Evolutionary conservation across 2,329 filamentous ascomycete species (phyloP).

Genomic region (Beauveria pseudobassiana): DNA sequence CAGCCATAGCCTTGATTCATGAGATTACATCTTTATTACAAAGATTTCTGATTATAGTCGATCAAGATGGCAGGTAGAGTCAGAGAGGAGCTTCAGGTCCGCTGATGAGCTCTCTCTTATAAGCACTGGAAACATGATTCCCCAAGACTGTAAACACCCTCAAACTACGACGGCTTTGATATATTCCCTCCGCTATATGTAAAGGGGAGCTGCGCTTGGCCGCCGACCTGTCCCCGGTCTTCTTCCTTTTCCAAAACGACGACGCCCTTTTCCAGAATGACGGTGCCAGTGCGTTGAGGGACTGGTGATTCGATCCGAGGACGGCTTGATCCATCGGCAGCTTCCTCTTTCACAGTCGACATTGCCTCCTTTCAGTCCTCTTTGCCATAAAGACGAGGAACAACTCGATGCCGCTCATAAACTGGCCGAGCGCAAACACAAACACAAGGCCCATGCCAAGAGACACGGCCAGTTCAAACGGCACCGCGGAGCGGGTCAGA

Average conservation of each 20-base stretch:
- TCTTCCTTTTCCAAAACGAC: background rate
- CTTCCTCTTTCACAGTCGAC: background rate
- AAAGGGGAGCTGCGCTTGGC: background rate
- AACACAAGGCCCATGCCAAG: constrained; percentile 19
- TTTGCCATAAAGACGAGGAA: constrained; percentile 11
- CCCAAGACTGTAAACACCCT: no score
- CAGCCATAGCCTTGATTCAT: no score
- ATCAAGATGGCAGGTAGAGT: no score
- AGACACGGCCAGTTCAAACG: constrained; percentile 20
- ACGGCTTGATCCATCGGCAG: background rate
- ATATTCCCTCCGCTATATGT: background rate
- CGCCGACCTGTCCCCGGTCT: background rate
- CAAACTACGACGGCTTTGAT: no score
- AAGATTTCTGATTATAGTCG: no score
- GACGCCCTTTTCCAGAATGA: background rate
- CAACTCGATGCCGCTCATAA: constrained; percentile 17
- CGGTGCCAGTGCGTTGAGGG: background rate
- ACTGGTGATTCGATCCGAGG: background rate
- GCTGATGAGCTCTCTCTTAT: no score
- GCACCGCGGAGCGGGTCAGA: constrained; percentile 19
- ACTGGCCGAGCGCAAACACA: constrained; percentile 18
- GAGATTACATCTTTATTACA: no score
- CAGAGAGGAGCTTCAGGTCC: no score
- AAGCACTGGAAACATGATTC: no score
- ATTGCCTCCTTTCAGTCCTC: background rate